Conservation (phyloP, 2,329 filamentous ascomycete genomes). For the Penicillium sp. region DNA sequence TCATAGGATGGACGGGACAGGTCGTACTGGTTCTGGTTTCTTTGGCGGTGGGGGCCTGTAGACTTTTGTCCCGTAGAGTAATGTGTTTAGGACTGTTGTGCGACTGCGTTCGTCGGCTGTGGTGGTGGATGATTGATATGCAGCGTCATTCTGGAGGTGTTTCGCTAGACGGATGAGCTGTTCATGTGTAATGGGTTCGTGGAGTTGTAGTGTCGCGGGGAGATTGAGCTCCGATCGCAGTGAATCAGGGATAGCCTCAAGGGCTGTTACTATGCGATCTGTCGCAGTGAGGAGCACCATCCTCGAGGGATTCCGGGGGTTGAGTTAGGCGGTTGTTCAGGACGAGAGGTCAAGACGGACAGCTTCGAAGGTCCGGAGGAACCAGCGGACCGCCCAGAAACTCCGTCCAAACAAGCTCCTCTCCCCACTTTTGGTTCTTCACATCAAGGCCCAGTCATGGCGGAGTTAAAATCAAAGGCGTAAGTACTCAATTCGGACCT, state of each 20-base stretch:
- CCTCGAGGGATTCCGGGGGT: not conserved
- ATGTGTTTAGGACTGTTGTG: constrained; percentile 64
- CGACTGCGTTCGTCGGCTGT: constrained; percentile 1
- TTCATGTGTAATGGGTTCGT: constrained; percentile 50
- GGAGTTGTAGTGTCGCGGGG: constrained; percentile 35
- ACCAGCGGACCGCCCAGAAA: constrained; percentile 35
- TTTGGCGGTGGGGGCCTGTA: constrained; percentile 81
- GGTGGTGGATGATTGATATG: constrained; percentile 16
- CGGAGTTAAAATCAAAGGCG: constrained; percentile 39
- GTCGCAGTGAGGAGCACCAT: constrained; percentile 54
- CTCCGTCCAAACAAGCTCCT: constrained; percentile 28
- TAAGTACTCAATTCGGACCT: constrained; percentile 25
- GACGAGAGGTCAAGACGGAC: not conserved
- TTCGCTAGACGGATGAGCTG: constrained; percentile 48
- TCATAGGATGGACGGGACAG: not conserved
- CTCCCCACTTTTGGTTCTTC: constrained; percentile 33
- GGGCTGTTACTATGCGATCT: constrained; percentile 45
- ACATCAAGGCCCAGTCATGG: constrained; percentile 36
- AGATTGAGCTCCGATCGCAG: constrained; percentile 43
- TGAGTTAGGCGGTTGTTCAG: not conserved
- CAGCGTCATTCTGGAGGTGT: constrained; percentile 31
- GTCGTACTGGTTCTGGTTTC: constrained; percentile 73
- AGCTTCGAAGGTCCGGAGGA: constrained; percentile 19
- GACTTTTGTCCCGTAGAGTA: constrained; percentile 74
- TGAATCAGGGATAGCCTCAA: constrained; percentile 43